These are phyloP conservation scores for Boletus sp. DNA, from an alignment of 1,284 basidiomycete species.

Conservation along the genomic window DNA sequence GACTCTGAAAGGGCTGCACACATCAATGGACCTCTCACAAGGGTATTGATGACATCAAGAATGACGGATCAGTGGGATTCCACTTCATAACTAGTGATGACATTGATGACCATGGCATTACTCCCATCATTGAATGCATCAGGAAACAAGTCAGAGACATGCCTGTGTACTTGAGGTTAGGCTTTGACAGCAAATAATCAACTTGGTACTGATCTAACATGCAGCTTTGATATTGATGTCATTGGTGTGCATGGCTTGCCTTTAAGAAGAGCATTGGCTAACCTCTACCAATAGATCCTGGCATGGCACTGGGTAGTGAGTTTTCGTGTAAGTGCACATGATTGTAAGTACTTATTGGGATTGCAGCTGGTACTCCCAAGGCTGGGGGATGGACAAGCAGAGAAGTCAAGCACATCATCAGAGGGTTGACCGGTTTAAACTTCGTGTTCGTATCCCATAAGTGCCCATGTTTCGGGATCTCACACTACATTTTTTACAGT, in stretches of 20 bases:
- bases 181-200: neutral
- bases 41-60: slow-evolving; percentile 56
- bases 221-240: slow-evolving; percentile 73
- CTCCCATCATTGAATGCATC: slow-evolving; percentile 59
- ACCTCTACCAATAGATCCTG: slow-evolving; percentile 52
- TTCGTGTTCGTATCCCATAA: slow-evolving; percentile 57
- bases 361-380: slow-evolving; percentile 78
- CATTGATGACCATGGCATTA: slow-evolving; percentile 66
- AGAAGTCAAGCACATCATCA: slow-evolving; percentile 74
- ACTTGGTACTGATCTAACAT: slow-evolving; percentile 4
- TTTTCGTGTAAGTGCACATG: slow-evolving; percentile 4
- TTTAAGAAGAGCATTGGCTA: slow-evolving; percentile 2
- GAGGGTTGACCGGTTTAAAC: slow-evolving; percentile 72
- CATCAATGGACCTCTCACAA: slow-evolving; percentile 25
- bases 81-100: slow-evolving; percentile 71
- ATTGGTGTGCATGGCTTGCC: slow-evolving; percentile 46
- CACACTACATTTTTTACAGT: slow-evolving; percentile 7
- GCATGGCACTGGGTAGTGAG: slow-evolving; percentile 74
- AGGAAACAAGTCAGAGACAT: slow-evolving; percentile 59
- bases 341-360: slow-evolving; percentile 6
- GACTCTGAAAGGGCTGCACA: neutral
- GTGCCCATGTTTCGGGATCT: neutral
- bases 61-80: slow-evolving; percentile 65
- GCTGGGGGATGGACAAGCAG: slow-evolving; percentile 80
- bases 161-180: slow-evolving; percentile 72